Percentiles rank a stretch among this genome's conserved stretches.
phyloP scores from a whole-genome alignment of 2,329 filamentous ascomycete species.

The Pestalotiopsis sp. region DNA sequence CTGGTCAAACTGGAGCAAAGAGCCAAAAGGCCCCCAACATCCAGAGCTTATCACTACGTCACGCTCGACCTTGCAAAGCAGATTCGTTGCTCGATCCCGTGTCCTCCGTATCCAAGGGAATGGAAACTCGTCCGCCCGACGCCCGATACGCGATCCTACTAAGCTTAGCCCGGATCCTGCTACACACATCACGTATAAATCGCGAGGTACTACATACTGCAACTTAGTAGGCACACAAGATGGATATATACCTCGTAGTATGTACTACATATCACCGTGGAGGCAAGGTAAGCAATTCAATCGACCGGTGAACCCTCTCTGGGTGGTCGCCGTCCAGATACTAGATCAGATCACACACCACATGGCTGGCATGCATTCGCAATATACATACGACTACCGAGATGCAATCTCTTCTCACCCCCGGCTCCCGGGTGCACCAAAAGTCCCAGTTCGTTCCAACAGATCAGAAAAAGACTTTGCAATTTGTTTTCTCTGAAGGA shows the following conservation, averaged over 20 bases:
- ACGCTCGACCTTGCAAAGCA: background rate
- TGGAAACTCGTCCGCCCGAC: conserved; percentile 1
- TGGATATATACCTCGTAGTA: background rate
- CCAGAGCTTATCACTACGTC: background rate
- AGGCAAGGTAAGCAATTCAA: background rate
- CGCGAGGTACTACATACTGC: background rate
- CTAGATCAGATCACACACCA: background rate
- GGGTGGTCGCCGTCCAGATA: background rate
- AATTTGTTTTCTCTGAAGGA: too few relatives aligned
- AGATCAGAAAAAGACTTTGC: background rate
- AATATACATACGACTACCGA: background rate
- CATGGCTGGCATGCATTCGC: background rate
- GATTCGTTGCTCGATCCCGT: background rate
- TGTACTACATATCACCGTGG: background rate
- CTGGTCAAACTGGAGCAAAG: background rate
- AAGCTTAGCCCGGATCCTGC: conserved; percentile 1
- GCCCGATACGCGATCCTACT: conserved; percentile 9
- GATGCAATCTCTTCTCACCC: background rate
- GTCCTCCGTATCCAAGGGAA: conserved; percentile 2
- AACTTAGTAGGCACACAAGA: background rate
- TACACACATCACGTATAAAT: background rate
- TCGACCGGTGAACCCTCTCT: background rate
- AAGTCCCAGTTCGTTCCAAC: background rate
- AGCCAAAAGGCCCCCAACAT: background rate
- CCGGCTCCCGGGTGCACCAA: background rate